Base-by-base conservation (phyloP, 768 basidiomycete genomes). In the Suillus luteus region DNA sequence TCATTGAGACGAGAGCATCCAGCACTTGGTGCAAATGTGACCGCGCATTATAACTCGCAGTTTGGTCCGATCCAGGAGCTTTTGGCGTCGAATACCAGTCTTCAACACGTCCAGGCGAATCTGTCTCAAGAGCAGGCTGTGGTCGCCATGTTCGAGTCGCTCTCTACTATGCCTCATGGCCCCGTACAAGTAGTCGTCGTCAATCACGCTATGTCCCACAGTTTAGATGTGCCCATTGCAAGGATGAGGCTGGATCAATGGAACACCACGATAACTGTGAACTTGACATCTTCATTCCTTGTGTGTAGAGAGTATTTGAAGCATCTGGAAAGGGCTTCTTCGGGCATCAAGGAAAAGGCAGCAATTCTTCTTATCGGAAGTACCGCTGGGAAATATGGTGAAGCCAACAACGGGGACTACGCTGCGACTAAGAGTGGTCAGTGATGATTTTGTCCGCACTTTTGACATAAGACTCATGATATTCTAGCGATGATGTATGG, bases 21-120 rank as follows among this genome's bases (percentile, higher is more conserved):
- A 91, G 90, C 86, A 49, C 87, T 88, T 66, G 89, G 88, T 10
- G 88, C 90, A 0, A 82, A 80, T 59, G 89, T 92, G 11, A 86
- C 88, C 0, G 89, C 89, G 0, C 88, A 91, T 70, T 92, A 87
- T 72, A 86, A 89, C 71, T 80, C 83, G 9, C 86, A 82, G 59
- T 66, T 73, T 19, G 68, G 70, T 1, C 71, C 83, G 0, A 72
- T 89, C 27, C 72, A 79, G 5, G 71, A 76, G 1, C 75, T 89
- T 9, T 54, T 76, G 27, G 70, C 70, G 37, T 71, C 75, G 57
- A 83, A 79, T 64, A 67, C 64, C 24, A 43, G 49, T 6, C 5
- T 73, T 5, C 76, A 79, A 43, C 71, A 76, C 1, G 73, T 83
- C 17, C 83, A 86, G 67, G 88, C 86, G 1, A 79, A 92, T 65